Evolutionary conservation across 1,139 yeast species (phyloP).

Genomic region (Pneumocystis canis): DNA sequence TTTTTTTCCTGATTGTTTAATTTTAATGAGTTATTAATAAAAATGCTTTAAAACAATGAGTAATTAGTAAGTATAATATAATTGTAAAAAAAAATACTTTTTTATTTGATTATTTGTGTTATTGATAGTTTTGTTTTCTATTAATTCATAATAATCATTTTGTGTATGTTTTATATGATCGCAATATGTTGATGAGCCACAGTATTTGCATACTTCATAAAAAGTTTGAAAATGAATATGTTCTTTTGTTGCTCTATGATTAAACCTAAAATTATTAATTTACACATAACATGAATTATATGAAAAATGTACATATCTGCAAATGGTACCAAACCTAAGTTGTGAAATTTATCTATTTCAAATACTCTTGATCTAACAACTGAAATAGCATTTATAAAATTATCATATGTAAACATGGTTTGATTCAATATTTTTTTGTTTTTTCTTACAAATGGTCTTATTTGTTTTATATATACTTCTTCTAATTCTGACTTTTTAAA

Average conservation of each 20-base stretch:
- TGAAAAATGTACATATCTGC: constrained; percentile 46
- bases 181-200: constrained; percentile 45
- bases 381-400: constrained; percentile 23
- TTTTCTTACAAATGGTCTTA: constrained; percentile 26
- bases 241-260: constrained; percentile 43
- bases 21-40: constrained; percentile 18
- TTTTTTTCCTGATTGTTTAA: constrained; percentile 21
- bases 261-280: constrained; percentile 26
- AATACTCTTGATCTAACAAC: constrained; percentile 63
- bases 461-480: constrained; percentile 35
- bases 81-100: constrained; percentile 19
- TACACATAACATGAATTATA: background rate
- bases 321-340: constrained; percentile 69
- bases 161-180: constrained; percentile 61
- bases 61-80: background rate
- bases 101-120: constrained; percentile 88
- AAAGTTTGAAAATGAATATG: constrained; percentile 62
- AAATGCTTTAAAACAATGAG: background rate
- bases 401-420: constrained; percentile 17
- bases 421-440: constrained; percentile 14
- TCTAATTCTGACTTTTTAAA: background rate
- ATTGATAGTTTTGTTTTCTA: no score
- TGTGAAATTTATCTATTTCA: constrained; percentile 60
- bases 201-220: constrained; percentile 52
- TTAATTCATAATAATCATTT: constrained; percentile 76